These are phyloP conservation scores for Ambrosia artemisiifolia DNA, from an alignment of 129 eudicot genomes.

Conservation along the genomic window DNA sequence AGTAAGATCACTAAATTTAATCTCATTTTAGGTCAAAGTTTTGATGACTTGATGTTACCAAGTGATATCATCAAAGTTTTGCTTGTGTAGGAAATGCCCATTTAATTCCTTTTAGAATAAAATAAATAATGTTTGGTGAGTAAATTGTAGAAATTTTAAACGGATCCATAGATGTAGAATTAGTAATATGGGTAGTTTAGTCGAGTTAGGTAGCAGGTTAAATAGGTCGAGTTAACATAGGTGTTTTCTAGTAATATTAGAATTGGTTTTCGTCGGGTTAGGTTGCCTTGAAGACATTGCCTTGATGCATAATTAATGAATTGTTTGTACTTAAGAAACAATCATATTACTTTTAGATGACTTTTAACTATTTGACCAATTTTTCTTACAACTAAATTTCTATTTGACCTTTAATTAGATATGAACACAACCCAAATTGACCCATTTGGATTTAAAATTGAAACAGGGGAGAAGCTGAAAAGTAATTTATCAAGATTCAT, in stretches of 20 bases:
- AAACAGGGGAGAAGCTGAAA: constrained; percentile 36
- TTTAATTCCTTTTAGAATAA: too few species aligned
- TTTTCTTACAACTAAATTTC: too few species aligned
- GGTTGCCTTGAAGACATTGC: background rate
- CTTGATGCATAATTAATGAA: too few species aligned
- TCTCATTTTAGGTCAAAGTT: background rate
- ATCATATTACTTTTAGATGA: too few species aligned
- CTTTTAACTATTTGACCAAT: too few species aligned
- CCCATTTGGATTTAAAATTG: too few species aligned
- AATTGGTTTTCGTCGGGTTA: background rate
- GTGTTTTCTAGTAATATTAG: too few species aligned
- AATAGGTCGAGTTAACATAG: background rate
- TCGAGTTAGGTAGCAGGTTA: background rate
- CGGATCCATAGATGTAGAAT: background rate
- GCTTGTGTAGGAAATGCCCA: background rate
- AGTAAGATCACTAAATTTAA: constrained; percentile 24
- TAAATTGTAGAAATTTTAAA: background rate
- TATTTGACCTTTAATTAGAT: too few species aligned
- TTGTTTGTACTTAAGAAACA: too few species aligned
- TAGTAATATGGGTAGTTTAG: background rate
- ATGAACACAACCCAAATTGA: too few species aligned
- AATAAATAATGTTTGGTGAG: background rate
- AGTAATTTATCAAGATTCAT: constrained; percentile 46
- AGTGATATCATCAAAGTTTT: background rate
- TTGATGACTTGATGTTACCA: background rate